These are phyloP conservation scores for Pseudomonodictys pantanalensis DNA, from an alignment of 495 filamentous ascomycete genomes.

Conservation along the genomic window DNA sequence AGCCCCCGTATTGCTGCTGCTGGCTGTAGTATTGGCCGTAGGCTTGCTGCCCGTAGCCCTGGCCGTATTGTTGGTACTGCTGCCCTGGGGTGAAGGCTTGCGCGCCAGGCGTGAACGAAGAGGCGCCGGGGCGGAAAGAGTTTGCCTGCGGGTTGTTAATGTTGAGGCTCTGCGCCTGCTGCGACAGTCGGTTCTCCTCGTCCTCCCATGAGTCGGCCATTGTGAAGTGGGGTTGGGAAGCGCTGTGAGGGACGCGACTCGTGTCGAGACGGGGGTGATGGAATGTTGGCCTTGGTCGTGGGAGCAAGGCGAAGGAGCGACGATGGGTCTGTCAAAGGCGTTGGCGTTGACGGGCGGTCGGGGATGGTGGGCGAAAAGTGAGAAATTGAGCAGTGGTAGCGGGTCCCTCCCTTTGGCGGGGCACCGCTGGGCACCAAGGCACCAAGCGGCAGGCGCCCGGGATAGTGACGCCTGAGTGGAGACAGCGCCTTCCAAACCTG, in stretches of 20 bases:
- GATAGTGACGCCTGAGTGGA: slow-evolving; percentile 16
- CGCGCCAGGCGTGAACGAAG: slow-evolving; percentile 77
- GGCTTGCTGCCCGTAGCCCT: slow-evolving; percentile 54
- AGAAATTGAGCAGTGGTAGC: not conserved
- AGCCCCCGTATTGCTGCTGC: slow-evolving; percentile 36
- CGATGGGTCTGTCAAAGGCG: too few relatives aligned
- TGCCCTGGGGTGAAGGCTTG: slow-evolving; percentile 73
- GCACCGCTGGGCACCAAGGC: not conserved
- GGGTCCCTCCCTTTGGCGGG: too few relatives aligned
- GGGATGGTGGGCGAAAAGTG: not conserved
- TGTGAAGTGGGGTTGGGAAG: slow-evolving; percentile 35
- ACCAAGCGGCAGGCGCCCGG: slow-evolving; percentile 6
- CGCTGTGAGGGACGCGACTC: slow-evolving; percentile 7
- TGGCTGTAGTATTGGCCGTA: slow-evolving; percentile 49
- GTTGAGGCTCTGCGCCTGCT: slow-evolving; percentile 66
- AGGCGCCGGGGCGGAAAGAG: slow-evolving; percentile 71
- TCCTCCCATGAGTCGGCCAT: slow-evolving; percentile 97
- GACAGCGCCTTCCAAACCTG: slow-evolving; percentile 10
- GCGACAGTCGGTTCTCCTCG: slow-evolving; percentile 80
- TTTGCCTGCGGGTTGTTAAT: slow-evolving; percentile 61
- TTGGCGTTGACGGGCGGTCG: not conserved
- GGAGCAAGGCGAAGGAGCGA: too few relatives aligned
- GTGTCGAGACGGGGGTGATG: not conserved
- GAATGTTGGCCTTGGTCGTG: not conserved
- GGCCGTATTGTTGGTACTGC: slow-evolving; percentile 55